A percentile compares a stretch with the other conserved stretches of the same genome.
Evolutionary conservation across 2,329 filamentous ascomycete species (phyloP).

Genomic region (Leptographium procerum): DNA sequence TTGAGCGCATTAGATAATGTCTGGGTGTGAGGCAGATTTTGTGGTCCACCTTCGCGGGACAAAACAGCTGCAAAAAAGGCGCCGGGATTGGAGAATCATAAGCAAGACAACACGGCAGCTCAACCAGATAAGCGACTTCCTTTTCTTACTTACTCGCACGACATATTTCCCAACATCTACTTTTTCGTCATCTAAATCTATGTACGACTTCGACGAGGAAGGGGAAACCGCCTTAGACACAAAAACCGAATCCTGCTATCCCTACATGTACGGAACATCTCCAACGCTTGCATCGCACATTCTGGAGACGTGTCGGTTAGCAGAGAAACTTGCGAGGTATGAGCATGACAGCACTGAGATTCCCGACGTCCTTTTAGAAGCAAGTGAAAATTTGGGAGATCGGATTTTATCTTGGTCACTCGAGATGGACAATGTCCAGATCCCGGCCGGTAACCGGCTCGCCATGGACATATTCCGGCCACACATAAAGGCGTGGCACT

Average conservation of each 20-base stretch:
- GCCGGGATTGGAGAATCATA: not conserved
- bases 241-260: not conserved
- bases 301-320: slow-evolving; percentile 5
- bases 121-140: slow-evolving; percentile 6
- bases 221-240: not conserved
- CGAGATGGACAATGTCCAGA: not conserved
- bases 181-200: not conserved
- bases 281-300: slow-evolving; percentile 5
- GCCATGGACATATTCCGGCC: not conserved
- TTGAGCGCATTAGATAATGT: too few species aligned
- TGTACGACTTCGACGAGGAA: not conserved
- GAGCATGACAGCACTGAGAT: not conserved
- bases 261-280: slow-evolving; percentile 8
- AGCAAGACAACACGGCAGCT: slow-evolving; percentile 3
- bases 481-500: slow-evolving; percentile 2
- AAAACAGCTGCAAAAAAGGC: slow-evolving; percentile 3
- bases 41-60: slow-evolving; percentile 3
- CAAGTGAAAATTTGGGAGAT: slow-evolving; percentile 1
- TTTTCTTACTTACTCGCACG: slow-evolving; percentile 4
- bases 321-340: slow-evolving; percentile 1
- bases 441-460: not conserved
- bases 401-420: not conserved
- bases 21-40: slow-evolving; percentile 7
- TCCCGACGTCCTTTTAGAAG: not conserved
- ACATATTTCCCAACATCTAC: not conserved